Base-by-base conservation (phyloP, 768 basidiomycete genomes). In the Kwoniella shandongensis region DNA sequence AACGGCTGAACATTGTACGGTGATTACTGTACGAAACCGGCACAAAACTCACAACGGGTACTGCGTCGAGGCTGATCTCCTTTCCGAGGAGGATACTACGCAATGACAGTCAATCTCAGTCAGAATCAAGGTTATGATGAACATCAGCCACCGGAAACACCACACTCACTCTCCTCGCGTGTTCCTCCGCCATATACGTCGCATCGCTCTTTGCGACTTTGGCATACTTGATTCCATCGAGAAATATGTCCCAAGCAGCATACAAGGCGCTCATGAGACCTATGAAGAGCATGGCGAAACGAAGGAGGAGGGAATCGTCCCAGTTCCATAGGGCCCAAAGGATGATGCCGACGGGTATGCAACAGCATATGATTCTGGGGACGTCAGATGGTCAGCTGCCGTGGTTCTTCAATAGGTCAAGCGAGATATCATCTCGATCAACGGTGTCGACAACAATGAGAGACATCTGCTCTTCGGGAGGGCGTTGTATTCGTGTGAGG, bases 251-350 rank as follows among this genome's bases (percentile, higher is more conserved):
- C 63, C 63, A 64, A 5, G 65, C 51, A 5, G 70, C 68, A 32
- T 72, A 72, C 35, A 61, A 26, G 2, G 65, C 65, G 39, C 60
- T 65, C 40, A 69, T 56, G 18, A 57, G 36, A 6, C 70, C 70
- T 35, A 69, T 61, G 54, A 66, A 66, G 20, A 72, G 59, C 46
- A 72, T 65, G 25, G 67, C 42, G 51, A 65, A 72, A 18, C 70
- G 65, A 22, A 72, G 49, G 23, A 17, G 57, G 27, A 67, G 57
- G n/a, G 70, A 72, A 36, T 72, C 70, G 45, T 54, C 52, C 46
- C 54, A 48, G 22, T 55, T 54, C 66, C 70, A 68, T 4, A 57
- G 39, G 8, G 55, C 8, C 20, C 18, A 29, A 0, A 65, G 10
- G 10, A 61, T 18, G 5, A 40, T 27, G 12, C 47, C 52, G 29